Evolutionary conservation across 768 basidiomycete genomes (phyloP), one percentile per base, ranked within the genome.

Genomic region (Rubroboletus satanas): DNA sequence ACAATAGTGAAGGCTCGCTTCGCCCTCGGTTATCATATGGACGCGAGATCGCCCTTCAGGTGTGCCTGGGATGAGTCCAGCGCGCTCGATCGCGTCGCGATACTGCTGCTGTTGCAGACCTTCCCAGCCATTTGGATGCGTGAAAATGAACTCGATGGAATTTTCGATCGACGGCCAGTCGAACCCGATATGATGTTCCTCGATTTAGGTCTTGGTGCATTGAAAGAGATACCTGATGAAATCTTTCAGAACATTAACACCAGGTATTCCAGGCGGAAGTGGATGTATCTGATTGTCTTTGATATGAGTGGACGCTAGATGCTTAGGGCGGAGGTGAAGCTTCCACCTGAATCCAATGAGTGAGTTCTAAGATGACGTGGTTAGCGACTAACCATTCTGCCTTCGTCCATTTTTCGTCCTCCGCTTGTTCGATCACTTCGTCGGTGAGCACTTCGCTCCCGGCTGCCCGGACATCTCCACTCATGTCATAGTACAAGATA

Each of bases 1-100:
- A 46, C 79, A 82, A 56, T 49, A 61, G 32, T 65, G 63, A 28
- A 66, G 45, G 48, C 57, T 58, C 4, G 66, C 66, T 56, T 67
- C 66, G 31, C 63, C 63, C 41, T 67, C 66, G 0, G 53, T 58
- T 17, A 69, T 35, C 38, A 69, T 52, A 21, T 60, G 64, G 8
- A 70, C 57, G 5, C 60, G 59, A 2, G 55, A 42, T 38, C 48
- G 56, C 1, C 55, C 62, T 7, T 51, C 45, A 1, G n/a, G 21
- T 0, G 56, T 56, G 17, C 29, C 10, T 3, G 61, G 57, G 2
- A 71, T 12, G 15, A 70, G 61, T 4, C 65, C 63, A 3, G 70
- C 69, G 18, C 23, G 26, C 38, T 63, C 57, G 1, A 61, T 59
- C 10, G 68, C 68, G 0, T 46, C 51, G 7, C 63, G 65, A 33